phyloP scores from a whole-genome alignment of 805 yeast genomes.

The Ogataea wickerhamii region DNA sequence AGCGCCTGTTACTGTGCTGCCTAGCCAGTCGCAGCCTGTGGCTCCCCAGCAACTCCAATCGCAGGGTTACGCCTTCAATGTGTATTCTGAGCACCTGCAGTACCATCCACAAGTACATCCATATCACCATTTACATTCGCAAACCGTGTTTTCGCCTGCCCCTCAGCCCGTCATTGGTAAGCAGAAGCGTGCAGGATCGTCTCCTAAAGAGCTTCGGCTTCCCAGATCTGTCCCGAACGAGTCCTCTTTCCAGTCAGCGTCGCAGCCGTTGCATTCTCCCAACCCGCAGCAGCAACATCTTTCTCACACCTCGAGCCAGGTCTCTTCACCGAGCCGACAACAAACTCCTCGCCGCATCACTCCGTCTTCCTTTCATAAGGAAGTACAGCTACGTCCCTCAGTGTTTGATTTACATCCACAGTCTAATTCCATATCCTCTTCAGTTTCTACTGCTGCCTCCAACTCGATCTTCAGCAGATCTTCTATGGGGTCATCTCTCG shows the following conservation, averaged over 20 bases:
- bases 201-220: constrained; percentile 15
- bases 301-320: not conserved
- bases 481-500: constrained; percentile 21
- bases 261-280: constrained; percentile 5
- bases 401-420: constrained; percentile 19
- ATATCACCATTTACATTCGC: constrained; percentile 3
- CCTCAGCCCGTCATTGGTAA: constrained; percentile 3
- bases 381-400: constrained; percentile 16
- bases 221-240: constrained; percentile 24
- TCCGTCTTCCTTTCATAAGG: constrained; percentile 11
- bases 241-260: not conserved
- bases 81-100: constrained; percentile 2
- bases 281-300: constrained; percentile 9
- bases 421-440: constrained; percentile 21
- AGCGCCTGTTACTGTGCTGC: constrained; percentile 1
- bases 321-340: constrained; percentile 9
- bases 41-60: constrained; percentile 11
- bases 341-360: constrained; percentile 14
- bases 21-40: constrained; percentile 6
- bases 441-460: constrained; percentile 22
- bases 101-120: constrained; percentile 5
- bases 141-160: constrained; percentile 3
- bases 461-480: constrained; percentile 26
- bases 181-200: constrained; percentile 16
- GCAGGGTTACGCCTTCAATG: constrained; percentile 1